These are phyloP conservation scores for Vigna trinervia DNA, from an alignment of 306 rosid genomes.

Conservation along the genomic window DNA sequence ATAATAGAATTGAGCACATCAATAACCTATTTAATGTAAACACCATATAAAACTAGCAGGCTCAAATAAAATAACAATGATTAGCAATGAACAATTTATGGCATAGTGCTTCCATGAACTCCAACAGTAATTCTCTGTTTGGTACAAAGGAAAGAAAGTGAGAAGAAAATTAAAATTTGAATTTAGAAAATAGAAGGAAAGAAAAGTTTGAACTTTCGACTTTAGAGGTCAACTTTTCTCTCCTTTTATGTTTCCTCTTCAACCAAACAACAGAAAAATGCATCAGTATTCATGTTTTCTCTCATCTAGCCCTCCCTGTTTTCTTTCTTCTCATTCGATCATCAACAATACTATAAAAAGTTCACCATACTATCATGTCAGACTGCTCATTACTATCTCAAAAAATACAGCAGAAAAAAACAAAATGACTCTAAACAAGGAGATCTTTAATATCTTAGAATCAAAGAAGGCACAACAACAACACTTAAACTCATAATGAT, in stretches of 20 bases:
- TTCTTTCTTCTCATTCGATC: neutral
- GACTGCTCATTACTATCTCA: constrained; percentile 3
- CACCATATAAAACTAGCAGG: neutral
- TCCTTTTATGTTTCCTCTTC: neutral
- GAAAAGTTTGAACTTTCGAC: neutral
- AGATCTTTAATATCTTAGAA: constrained; percentile 26
- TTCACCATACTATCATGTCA: constrained; percentile 27
- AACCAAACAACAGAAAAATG: neutral
- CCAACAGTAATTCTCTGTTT: constrained; percentile 11
- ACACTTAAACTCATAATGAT: neutral
- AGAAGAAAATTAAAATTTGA: neutral
- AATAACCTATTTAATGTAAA: constrained; percentile 33
- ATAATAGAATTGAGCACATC: neutral
- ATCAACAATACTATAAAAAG: constrained; percentile 13
- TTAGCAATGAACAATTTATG: neutral
- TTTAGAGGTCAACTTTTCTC: neutral
- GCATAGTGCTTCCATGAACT: constrained; percentile 13
- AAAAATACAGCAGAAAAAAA: neutral
- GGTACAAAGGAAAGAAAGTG: neutral
- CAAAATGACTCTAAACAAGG: constrained; percentile 25
- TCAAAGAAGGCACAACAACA: neutral
- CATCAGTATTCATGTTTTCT: neutral
- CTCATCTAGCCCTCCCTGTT: neutral
- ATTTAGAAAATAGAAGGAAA: neutral
- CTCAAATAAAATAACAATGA: constrained; percentile 16